Evolutionary conservation across 176 grass and related monocot genomes (phyloP).

Genomic region (barley (Hordeum vulgare)): DNA sequence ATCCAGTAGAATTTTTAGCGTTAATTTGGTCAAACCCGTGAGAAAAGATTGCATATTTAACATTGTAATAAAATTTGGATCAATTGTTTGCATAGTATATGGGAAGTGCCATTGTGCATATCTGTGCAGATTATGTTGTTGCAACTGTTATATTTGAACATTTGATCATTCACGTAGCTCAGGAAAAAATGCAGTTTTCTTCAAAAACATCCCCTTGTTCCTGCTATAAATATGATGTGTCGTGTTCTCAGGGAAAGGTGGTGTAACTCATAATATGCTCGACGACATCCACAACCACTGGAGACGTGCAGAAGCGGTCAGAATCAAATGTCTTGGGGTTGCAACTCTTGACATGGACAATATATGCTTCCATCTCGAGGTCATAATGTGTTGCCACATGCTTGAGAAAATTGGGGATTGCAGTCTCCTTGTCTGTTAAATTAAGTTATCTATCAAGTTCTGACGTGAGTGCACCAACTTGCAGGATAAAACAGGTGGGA

Average conservation of each 20-base stretch:
- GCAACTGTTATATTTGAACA: neutral
- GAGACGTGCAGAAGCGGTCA: constrained; percentile 63
- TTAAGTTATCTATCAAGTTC: neutral
- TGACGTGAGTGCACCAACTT: constrained; percentile 16
- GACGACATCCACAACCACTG: constrained; percentile 82
- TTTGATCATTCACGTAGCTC: neutral
- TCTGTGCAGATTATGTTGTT: neutral
- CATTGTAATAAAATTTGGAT: neutral
- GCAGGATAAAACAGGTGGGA: constrained; percentile 78
- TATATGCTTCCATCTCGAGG: constrained; percentile 75
- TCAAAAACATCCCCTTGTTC: neutral
- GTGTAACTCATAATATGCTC: constrained; percentile 73
- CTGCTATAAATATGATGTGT: neutral
- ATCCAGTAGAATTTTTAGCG: neutral
- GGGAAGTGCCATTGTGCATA: neutral
- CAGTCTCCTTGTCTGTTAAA: neutral
- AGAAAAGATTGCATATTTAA: neutral
- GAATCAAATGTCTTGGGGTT: constrained; percentile 74
- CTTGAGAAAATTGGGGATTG: neutral
- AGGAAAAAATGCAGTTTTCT: neutral
- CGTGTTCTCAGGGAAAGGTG: constrained; percentile 46
- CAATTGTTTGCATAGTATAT: neutral
- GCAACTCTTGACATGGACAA: constrained; percentile 74
- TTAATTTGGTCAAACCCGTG: neutral
- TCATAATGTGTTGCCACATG: constrained; percentile 27